phyloP scores from a whole-genome alignment of 148 eudicot species.

The Fagopyrum homotropicum region DNA sequence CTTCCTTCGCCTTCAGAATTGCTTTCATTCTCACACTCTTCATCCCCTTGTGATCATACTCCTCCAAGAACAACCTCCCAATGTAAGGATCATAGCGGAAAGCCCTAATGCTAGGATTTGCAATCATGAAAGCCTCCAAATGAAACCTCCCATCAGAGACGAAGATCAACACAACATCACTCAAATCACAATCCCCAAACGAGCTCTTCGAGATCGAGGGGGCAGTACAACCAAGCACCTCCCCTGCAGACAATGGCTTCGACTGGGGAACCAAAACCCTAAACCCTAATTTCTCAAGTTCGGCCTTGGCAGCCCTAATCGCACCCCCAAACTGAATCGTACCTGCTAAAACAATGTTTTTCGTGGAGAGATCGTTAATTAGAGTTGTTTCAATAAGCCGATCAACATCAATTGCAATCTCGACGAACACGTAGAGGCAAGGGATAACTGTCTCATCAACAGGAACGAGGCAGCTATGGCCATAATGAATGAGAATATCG shows the following conservation, averaged over 20 bases:
- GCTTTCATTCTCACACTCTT: slow-evolving; percentile 64
- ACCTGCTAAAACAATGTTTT: slow-evolving; percentile 53
- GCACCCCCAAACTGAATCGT: slow-evolving; percentile 77
- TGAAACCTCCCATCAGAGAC: slow-evolving; percentile 97
- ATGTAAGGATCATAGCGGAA: slow-evolving; percentile 87
- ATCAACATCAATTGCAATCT: slow-evolving; percentile 48
- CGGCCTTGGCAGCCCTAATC: slow-evolving; percentile 63
- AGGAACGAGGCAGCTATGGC: slow-evolving; percentile 87
- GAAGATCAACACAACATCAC: slow-evolving; percentile 57
- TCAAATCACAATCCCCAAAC: slow-evolving; percentile 15
- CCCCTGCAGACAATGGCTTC: slow-evolving; percentile 90
- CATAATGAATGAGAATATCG: slow-evolving; percentile 68
- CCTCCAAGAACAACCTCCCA: slow-evolving; percentile 79
- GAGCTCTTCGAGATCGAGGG: slow-evolving; percentile 34
- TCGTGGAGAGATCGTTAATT: slow-evolving; percentile 16
- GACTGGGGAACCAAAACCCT: slow-evolving; percentile 81
- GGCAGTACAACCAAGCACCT: slow-evolving; percentile 87
- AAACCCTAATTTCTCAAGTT: slow-evolving; percentile 73
- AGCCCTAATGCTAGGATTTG: slow-evolving; percentile 68
- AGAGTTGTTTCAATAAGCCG: slow-evolving; percentile 34
- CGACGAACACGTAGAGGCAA: slow-evolving; percentile 75
- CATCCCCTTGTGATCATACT: slow-evolving; percentile 94
- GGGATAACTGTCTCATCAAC: slow-evolving; percentile 60
- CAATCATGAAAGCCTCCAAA: slow-evolving; percentile 94
- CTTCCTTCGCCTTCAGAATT: slow-evolving; percentile 58